phyloP scores from a whole-genome alignment of 106 monocot species.

The Hemerocallis citrina region DNA sequence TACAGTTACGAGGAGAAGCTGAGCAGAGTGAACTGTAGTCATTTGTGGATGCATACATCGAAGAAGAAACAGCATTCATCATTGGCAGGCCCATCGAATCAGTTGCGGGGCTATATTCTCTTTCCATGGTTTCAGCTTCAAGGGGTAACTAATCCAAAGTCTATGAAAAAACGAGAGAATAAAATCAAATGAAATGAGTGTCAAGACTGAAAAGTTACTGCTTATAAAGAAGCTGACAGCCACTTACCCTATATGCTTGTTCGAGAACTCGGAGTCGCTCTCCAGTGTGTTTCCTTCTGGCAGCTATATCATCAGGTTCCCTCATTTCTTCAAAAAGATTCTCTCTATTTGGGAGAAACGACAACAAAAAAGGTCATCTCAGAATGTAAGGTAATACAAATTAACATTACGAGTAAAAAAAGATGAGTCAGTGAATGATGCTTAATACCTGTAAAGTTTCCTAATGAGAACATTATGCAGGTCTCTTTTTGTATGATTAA shows the following conservation, averaged over 20 bases:
- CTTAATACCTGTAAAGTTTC: slow-evolving; percentile 81
- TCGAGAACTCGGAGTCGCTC: slow-evolving; percentile 57
- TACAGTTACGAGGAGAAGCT: slow-evolving; percentile 51
- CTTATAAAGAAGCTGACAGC: not conserved
- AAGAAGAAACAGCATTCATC: slow-evolving; percentile 57
- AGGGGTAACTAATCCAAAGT: slow-evolving; percentile 86
- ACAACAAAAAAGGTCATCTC: not conserved
- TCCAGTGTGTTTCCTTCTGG: slow-evolving; percentile 46
- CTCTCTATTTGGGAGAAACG: slow-evolving; percentile 25
- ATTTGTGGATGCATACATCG: slow-evolving; percentile 28
- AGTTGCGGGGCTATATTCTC: slow-evolving; percentile 54
- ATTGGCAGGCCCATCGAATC: slow-evolving; percentile 70
- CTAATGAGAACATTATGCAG: slow-evolving; percentile 89
- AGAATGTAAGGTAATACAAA: not conserved
- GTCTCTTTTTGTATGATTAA: slow-evolving; percentile 88
- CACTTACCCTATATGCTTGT: slow-evolving; percentile 53
- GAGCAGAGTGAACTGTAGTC: slow-evolving; percentile 30
- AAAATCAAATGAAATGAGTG: not conserved
- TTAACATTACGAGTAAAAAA: not conserved
- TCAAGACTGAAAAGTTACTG: not conserved
- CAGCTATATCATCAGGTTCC: slow-evolving; percentile 57
- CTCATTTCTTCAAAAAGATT: slow-evolving; percentile 66
- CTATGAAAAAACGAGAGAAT: slow-evolving; percentile 14
- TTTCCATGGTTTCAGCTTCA: slow-evolving; percentile 73
- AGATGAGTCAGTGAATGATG: not conserved